Evolutionary conservation across 176 grass and related monocot species (phyloP).

Genomic region (Oryza meridionalis): DNA sequence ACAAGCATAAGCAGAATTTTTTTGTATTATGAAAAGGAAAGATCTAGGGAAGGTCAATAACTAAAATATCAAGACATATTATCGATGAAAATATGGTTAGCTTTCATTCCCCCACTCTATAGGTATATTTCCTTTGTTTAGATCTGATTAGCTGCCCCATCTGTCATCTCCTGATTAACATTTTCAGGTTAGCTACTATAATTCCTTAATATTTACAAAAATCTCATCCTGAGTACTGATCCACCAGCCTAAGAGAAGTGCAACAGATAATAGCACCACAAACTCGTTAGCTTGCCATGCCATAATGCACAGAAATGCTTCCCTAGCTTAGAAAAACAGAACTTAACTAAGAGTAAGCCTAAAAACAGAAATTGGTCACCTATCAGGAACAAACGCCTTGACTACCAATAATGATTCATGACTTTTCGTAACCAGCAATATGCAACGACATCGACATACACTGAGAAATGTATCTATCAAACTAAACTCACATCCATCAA

Average conservation of each 20-base stretch:
- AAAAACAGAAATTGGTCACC: not conserved
- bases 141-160: not conserved
- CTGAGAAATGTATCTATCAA: not conserved
- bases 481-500: conserved; percentile 6
- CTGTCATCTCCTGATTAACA: not conserved
- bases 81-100: not conserved
- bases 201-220: not conserved
- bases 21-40: conserved; percentile 6
- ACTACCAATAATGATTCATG: conserved; percentile 14
- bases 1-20: conserved; percentile 9
- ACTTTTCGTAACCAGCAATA: conserved; percentile 1
- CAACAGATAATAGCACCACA: not conserved
- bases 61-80: not conserved
- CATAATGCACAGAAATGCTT: not conserved
- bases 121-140: conserved; percentile 12
- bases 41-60: not conserved
- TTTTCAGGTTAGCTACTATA: not conserved
- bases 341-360: not conserved
- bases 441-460: not conserved
- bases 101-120: not conserved
- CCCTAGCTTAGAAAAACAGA: not conserved
- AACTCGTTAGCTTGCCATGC: not conserved
- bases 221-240: not conserved
- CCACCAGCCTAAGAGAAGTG: not conserved
- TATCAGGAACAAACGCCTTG: conserved; percentile 32